These are phyloP conservation scores for Salpingoeca rosetta DNA, from an alignment of 78 protist species.

Conservation along the genomic window DNA sequence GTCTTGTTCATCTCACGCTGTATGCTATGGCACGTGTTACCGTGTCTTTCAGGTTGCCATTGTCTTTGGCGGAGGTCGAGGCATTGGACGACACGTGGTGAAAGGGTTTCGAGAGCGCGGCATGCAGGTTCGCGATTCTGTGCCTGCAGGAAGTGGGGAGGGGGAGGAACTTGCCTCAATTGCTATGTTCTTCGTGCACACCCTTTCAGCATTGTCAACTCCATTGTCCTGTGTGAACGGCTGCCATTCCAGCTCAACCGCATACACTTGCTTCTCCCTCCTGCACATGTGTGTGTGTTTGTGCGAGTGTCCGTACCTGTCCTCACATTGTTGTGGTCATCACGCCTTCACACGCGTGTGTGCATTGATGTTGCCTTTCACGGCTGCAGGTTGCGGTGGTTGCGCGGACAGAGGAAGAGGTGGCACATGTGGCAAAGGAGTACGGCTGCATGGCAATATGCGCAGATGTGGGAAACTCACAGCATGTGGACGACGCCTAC, in stretches of 20 bases:
- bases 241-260: not conserved
- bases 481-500: not conserved
- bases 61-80: constrained; percentile 1
- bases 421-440: not conserved
- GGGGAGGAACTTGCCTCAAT: not conserved
- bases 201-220: not conserved
- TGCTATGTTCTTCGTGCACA: not conserved
- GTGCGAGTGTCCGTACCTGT: not conserved
- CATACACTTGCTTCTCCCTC: too few relatives aligned
- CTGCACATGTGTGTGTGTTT: not conserved
- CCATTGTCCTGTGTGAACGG: not conserved
- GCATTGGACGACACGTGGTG: not conserved
- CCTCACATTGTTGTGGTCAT: not conserved
- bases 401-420: not conserved
- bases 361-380: not conserved
- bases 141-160: not conserved
- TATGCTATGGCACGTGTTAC: not conserved
- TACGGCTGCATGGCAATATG: not conserved
- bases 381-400: not conserved
- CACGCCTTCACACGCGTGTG: not conserved
- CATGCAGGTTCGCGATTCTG: not conserved
- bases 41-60: not conserved
- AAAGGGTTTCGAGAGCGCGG: not conserved
- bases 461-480: not conserved
- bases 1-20: not conserved